Base-by-base conservation (phyloP, 2,329 filamentous ascomycete species). In the Cryphonectria japonica region DNA sequence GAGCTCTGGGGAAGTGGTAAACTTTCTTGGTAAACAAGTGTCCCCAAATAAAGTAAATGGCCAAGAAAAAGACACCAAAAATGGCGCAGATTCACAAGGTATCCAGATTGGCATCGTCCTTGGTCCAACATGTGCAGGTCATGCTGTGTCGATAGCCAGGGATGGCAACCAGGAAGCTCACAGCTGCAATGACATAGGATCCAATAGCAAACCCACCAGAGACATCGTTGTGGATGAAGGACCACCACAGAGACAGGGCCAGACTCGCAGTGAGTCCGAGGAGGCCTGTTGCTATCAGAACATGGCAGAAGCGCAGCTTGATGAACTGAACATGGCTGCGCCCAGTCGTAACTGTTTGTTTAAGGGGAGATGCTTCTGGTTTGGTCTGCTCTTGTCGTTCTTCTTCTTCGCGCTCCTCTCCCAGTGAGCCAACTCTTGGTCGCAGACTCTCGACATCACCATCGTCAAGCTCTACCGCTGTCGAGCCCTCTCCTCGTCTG, bases 141-240 rank as follows among this genome's bases (percentile, higher is more conserved):
- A 64, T 37, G 41, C 61, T 64, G 26, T 64, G 39, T 46, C 39
- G 61, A 64, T 64, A 64, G 61, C 39, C 41, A 5, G 61, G 39
- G 3, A 64, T 61, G 34, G 59, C 59, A 39, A 61, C 34, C 32
- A 61, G 14, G 34, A 61, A 61, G 59, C 59, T 22, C 32, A 61
- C 59, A 39, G 32, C 59, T 37, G 59, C 59, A 34, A 61, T 61
- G 2, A 64, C 39, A 64, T 41, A 64, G 37, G 39, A 43, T 2
- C 37, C 61, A 13, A 64, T 64, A 39, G 39, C 16, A 22, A 64
- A 64, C 11, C 61, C 61, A 64, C 61, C 61, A 26, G 61, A 64
- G n/a, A 64, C 61, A 46, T 64, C 61, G 9, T 32, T 43, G 61
- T 64, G 61, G 61, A 64, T 19, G 39, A 64, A 43, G 22, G 61